Base-by-base conservation (phyloP, 306 rosid species). In the Cyamopsis tetragonoloba region DNA sequence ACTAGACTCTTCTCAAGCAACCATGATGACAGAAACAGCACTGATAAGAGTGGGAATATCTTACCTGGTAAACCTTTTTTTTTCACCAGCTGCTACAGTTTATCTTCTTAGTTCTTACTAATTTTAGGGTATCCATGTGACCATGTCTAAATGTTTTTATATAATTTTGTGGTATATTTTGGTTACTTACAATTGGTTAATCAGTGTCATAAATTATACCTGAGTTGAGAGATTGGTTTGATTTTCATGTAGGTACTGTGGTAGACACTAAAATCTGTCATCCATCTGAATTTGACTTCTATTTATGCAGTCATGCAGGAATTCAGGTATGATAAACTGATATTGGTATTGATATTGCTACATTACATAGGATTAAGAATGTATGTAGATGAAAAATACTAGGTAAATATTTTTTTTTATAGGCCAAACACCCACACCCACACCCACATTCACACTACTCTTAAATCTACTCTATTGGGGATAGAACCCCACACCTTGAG, bases 241-340 rank as follows among this genome's bases (percentile, higher is more conserved):
- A 54, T 39, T 44, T 12, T 7, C 72, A 54, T 69, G 46, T 81
- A 91, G 96, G 98, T 55, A 91, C 98, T 0, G 98, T 91, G 9
- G 96, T 91, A 10, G 98, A 91, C 76, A 83, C 98, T 0, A 87
- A 87, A 32, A 91, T 91, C 59, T 91, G 98, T 51, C 98, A 88
- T 71, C 98, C 98, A 2, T 85, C 95, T 0, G 95, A 91, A 77
- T 91, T 91, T 20, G 98, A 91, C 48, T 91, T 91, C 70, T 91
- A 88, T 38, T 84, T 91, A 1, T 91, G 98, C 66, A 88, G 96
- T 58, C 98, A 91, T 74, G 98, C 96, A 2, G 98, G 96, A 68
- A 88, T 88, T 46, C 95, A 91, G 96, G 98, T 84, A 32, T 13
- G 22, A 9, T 24, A 15, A 46, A n/a, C n/a, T n/a, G n/a, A n/a